Evolutionary conservation across 345 rosid species (phyloP).

Genomic region (Aquilaria malaccensis): DNA sequence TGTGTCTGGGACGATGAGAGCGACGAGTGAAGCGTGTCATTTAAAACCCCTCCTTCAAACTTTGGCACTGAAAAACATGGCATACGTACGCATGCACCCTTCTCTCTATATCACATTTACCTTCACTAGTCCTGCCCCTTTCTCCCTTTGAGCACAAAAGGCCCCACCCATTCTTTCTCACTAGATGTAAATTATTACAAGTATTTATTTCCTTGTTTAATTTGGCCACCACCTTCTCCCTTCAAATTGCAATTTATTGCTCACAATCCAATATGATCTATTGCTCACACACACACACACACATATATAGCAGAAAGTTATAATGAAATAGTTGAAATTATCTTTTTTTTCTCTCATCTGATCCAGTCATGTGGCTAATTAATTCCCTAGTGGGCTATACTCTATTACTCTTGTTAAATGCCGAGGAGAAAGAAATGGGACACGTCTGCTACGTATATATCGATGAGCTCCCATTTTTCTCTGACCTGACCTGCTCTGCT

Average conservation of each 20-base stretch:
- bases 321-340: too few species aligned
- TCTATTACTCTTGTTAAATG: constrained; percentile 1
- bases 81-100: background rate
- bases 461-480: constrained; percentile 24
- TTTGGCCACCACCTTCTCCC: too few species aligned
- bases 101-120: too few species aligned
- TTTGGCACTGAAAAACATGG: constrained; percentile 81
- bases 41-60: constrained; percentile 19
- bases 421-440: background rate
- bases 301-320: too few species aligned
- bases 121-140: background rate
- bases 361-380: too few species aligned
- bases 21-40: constrained; percentile 29
- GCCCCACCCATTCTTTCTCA: constrained; percentile 10
- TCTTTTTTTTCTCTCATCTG: too few species aligned
- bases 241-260: too few species aligned
- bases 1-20: constrained; percentile 32
- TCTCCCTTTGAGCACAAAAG: constrained; percentile 9
- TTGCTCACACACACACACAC: too few species aligned
- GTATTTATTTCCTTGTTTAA: too few species aligned
- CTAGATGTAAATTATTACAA: too few species aligned
- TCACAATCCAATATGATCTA: too few species aligned
- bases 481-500: constrained; percentile 18
- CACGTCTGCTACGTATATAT: constrained; percentile 16
- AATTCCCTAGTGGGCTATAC: background rate